Base-by-base conservation (phyloP, 306 rosid genomes). In the Prunus salicina region DNA sequence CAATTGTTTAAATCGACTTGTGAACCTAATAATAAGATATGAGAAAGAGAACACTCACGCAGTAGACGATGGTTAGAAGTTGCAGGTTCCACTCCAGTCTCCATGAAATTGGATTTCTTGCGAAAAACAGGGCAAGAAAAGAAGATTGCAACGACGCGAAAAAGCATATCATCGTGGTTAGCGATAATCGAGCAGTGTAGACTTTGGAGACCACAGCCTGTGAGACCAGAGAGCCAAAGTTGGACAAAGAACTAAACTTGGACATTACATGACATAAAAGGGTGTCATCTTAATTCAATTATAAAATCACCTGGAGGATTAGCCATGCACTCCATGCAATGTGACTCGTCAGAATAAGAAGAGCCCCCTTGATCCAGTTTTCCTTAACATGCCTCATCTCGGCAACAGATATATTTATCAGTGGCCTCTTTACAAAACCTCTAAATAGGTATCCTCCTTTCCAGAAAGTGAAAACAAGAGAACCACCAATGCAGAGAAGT, bases 281-380 rank as follows among this genome's bases (percentile, higher is more conserved):
- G 22, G 18, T 22, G 6, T 25, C 56, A 41, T 22, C 46, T 43
- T 3, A 46, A 24, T 43, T 16, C 45, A 53, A 8, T 13, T 38
- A 16, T 50, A 45, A 56, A 0, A 43, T 81, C 68, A 85, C 88
- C 86, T 85, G 86, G 22, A 85, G 82, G 71, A 82, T 73, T 22
- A 85, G 47, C 84, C 86, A 85, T 18, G 70, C 58, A 82, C 84
- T 82, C 74, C 78, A 82, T 18, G 82, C 80, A 69, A 70, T 50
- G 9, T 73, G 55, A 52, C 80, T 70, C 6, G 15, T 64, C 10
- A 85, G 81, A 73, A 80, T 82, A 52, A 82, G 78, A 60, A 63
- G 75, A 8, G 89, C 64, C 27, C 89, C 89, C 78, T 82, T 85
- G 28, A 80, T 64, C 89, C 86, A 85, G 51, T 79, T 75, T 11